Base-by-base conservation (phyloP, 1,139 yeast genomes). In the Debaryomyces fabryi region DNA sequence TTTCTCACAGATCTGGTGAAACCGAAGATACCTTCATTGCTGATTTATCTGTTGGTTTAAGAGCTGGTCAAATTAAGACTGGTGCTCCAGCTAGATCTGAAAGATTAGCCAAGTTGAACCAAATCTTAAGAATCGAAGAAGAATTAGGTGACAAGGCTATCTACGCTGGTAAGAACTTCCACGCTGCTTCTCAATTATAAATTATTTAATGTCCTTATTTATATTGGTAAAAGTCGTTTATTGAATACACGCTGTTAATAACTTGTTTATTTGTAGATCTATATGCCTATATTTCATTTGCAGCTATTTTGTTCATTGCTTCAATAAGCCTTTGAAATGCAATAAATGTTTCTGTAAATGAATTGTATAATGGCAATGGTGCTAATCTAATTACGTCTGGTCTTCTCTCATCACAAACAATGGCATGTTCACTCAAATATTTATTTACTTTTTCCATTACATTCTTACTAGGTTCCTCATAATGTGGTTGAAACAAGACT, bases 31-130 rank as follows among this genome's bases (percentile, higher is more conserved):
- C 92, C 63, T 85, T 86, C 80, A 90, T 90, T 74, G 96, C 97
- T 65, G 96, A 90, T 76, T 81, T 90, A 72, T 81, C 88, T 62
- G 96, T 90, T 63, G 97, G 96, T 77, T 81, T 90, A 73, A 86
- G 96, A 81, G 67, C 93, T 59, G 97, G 96, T 71, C 96, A 90
- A 82, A 85, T 90, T 77, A 90, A 90, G 88, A 86, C 96, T 62
- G 97, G 97, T 83, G 96, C 97, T 66, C 96, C 96, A 68, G 95
- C 96, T 61, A 88, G 96, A 81, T 88, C 96, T 59, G 97, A 90
- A 82, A 89, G 97, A 83, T 84, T 90, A 74, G 96, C 96, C 72
- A 90, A 90, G 82, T 84, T 85, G 74, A 86, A 86, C 85, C 93
- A 89, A 82, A 83, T 90, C 72, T 83, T 90, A 74, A 88, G 96